Conservation (phyloP, 441 rosid species). For the Brassica balearica region DNA sequence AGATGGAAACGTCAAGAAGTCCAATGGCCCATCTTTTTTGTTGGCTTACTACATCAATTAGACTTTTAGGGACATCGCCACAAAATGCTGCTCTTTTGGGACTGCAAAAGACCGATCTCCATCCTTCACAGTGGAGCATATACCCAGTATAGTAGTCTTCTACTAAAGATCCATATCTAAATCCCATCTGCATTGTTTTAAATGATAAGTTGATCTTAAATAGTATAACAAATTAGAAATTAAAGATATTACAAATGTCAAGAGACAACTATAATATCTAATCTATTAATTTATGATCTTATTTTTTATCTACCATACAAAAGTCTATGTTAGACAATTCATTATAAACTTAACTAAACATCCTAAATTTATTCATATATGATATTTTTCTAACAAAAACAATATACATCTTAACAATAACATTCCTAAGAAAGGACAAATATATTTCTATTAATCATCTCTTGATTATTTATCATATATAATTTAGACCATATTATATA, state of each 20-base stretch:
- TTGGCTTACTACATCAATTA: conserved; percentile 58
- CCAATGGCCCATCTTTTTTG: conserved; percentile 73
- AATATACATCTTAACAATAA: too few species aligned
- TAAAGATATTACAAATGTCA: background rate
- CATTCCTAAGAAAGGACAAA: too few species aligned
- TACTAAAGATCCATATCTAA: conserved; percentile 72
- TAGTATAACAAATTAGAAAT: background rate
- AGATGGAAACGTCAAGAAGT: conserved; percentile 56
- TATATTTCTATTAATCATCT: too few species aligned
- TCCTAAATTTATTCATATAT: too few species aligned
- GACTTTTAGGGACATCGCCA: conserved; percentile 57
- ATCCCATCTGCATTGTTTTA: conserved; percentile 61
- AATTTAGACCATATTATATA: too few species aligned
- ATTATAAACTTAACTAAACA: too few species aligned
- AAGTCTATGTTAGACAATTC: too few species aligned
- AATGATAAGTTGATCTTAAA: background rate
- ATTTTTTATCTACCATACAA: too few species aligned
- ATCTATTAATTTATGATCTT: too few species aligned
- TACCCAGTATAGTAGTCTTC: conserved; percentile 79
- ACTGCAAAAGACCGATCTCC: conserved; percentile 64
- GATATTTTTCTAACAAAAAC: too few species aligned
- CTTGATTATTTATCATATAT: too few species aligned
- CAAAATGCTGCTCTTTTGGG: conserved; percentile 66
- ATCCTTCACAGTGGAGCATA: conserved; percentile 66
- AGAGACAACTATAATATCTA: background rate